Percentiles rank a stretch among this genome's conserved stretches.
These are phyloP conservation scores for Ogataea ramenticola DNA, from an alignment of 805 yeast genomes.

Conservation along the genomic window DNA sequence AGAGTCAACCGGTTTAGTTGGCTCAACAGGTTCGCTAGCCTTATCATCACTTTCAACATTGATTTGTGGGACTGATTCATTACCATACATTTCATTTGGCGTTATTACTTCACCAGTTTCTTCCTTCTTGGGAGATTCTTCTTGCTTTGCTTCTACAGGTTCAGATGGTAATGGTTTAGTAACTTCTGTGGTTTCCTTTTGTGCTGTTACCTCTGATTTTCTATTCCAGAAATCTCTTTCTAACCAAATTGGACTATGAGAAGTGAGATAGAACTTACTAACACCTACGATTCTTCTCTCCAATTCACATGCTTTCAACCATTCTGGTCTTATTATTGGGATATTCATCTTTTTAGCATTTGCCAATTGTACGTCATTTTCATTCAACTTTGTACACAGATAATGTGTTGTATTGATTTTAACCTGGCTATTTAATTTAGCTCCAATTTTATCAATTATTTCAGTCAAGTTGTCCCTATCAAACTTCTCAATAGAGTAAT, in stretches of 20 bases:
- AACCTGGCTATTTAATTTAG: conserved; percentile 65
- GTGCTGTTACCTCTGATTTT: not conserved
- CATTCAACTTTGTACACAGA: conserved; percentile 62
- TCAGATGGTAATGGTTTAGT: not conserved
- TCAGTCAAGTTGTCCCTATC: conserved; percentile 52
- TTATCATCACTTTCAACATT: not conserved
- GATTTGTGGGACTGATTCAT: not conserved
- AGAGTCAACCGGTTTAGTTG: not conserved
- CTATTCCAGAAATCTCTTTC: conserved; percentile 35
- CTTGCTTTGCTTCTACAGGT: conserved; percentile 5
- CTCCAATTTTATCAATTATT: conserved; percentile 67
- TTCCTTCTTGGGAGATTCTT: conserved; percentile 10
- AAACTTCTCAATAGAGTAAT: conserved; percentile 40
- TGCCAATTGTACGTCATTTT: conserved; percentile 55
- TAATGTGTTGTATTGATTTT: conserved; percentile 92
- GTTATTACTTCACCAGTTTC: conserved; percentile 7
- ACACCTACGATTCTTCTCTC: conserved; percentile 92
- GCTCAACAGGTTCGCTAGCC: not conserved
- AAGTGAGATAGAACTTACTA: conserved; percentile 69
- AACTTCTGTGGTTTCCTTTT: conserved; percentile 1
- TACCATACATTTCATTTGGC: not conserved
- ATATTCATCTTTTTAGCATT: conserved; percentile 81
- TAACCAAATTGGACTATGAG: conserved; percentile 33
- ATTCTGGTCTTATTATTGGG: conserved; percentile 93
- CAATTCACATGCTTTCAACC: conserved; percentile 89